Evolutionary conservation across 2,329 filamentous ascomycete species (phyloP).

Genomic region (Colletotrichum ledebouriae): DNA sequence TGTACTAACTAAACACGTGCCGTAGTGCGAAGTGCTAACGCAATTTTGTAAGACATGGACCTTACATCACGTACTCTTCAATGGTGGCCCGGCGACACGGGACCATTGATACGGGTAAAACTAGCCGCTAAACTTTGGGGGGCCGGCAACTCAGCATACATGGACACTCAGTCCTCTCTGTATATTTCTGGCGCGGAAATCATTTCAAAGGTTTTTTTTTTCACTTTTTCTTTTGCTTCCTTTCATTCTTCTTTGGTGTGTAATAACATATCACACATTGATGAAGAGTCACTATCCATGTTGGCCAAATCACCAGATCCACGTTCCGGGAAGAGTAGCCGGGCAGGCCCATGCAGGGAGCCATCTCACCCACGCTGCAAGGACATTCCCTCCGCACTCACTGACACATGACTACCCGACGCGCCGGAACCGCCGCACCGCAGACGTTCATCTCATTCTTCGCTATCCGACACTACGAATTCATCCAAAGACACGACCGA

Average conservation of each 20-base stretch:
- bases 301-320: slow-evolving; percentile 2
- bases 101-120: neutral
- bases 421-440: neutral
- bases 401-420: slow-evolving; percentile 21
- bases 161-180: neutral
- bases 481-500: neutral
- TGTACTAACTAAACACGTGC: too few relatives aligned
- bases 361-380: slow-evolving; percentile 10
- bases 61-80: neutral
- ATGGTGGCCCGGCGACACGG: neutral
- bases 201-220: too few relatives aligned
- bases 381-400: slow-evolving; percentile 26
- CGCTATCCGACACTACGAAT: neutral
- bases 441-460: slow-evolving; percentile 5
- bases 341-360: neutral
- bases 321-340: neutral
- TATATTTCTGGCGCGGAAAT: too few relatives aligned
- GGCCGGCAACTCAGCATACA: neutral
- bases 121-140: slow-evolving; percentile 9
- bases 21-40: too few relatives aligned
- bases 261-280: too few relatives aligned
- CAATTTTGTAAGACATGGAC: too few relatives aligned
- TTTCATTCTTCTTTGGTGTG: too few relatives aligned
- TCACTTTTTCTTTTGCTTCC: too few relatives aligned
- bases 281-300: neutral